Evolutionary conservation across 2,329 filamentous ascomycete species (phyloP).

Genomic region (Metarhizium album): DNA sequence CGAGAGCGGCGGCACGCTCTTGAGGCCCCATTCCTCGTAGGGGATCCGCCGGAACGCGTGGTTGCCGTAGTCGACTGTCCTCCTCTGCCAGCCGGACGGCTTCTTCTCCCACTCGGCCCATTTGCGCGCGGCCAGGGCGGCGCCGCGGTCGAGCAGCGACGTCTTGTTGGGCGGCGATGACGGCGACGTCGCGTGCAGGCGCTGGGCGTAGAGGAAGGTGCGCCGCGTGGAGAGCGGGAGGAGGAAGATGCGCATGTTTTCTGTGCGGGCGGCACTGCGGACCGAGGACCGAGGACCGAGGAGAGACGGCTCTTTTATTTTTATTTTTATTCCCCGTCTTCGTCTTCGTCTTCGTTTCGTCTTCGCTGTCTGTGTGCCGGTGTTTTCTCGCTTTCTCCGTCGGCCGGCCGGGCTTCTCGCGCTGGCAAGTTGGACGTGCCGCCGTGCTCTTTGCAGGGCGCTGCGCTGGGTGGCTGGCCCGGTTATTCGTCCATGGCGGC

Average conservation of each 20-base stretch:
- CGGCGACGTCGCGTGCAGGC: constrained; percentile 46
- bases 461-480: not conserved
- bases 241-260: constrained; percentile 86
- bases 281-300: not conserved
- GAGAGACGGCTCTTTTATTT: not conserved
- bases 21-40: constrained; percentile 95
- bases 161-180: constrained; percentile 32
- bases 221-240: constrained; percentile 86
- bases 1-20: constrained; percentile 79
- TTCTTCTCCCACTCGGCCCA: constrained; percentile 86
- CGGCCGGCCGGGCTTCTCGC: not conserved
- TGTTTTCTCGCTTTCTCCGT: too few relatives aligned
- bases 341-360: too few relatives aligned
- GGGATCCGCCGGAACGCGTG: constrained; percentile 75
- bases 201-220: constrained; percentile 86
- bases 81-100: constrained; percentile 78
- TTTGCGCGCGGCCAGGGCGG: constrained; percentile 58
- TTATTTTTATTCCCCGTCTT: too few relatives aligned
- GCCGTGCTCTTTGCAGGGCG: not conserved
- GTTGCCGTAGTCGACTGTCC: constrained; percentile 79
- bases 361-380: too few relatives aligned
- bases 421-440: not conserved
- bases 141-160: constrained; percentile 56
- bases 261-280: constrained; percentile 1
- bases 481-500: not conserved